Evolutionary conservation across 139 green algal genomes (phyloP).

Genomic region (Gonium pectorale): DNA sequence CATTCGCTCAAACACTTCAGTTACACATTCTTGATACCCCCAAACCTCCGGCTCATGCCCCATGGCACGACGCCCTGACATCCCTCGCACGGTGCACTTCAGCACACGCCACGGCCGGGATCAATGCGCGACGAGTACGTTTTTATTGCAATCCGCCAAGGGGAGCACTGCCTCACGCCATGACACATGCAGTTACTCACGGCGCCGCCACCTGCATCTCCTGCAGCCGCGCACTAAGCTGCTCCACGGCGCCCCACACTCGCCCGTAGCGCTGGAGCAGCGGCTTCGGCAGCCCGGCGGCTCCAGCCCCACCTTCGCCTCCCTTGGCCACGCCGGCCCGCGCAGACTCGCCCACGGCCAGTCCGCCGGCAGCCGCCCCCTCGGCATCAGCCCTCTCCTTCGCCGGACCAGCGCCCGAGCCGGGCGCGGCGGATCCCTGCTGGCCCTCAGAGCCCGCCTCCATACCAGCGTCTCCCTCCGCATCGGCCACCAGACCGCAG

Average conservation of each 20-base stretch:
- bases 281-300: neutral
- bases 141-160: too few relatives aligned
- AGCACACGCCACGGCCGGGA: too few relatives aligned
- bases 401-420: neutral
- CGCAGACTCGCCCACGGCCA: neutral
- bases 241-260: conserved; percentile 29
- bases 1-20: too few relatives aligned
- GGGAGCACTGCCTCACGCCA: too few relatives aligned
- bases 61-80: too few relatives aligned
- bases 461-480: neutral
- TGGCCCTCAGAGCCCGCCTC: neutral
- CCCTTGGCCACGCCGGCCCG: too few relatives aligned
- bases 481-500: neutral
- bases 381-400: neutral
- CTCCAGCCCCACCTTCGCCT: neutral
- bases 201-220: neutral
- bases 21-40: too few relatives aligned
- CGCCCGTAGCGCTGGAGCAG: conserved; percentile 12
- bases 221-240: neutral
- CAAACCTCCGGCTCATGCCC: too few relatives aligned
- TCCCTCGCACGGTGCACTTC: too few relatives aligned
- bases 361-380: neutral
- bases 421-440: too few relatives aligned
- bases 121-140: too few relatives aligned
- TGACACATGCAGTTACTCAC: too few relatives aligned